Evolutionary conservation across 768 basidiomycete genomes (phyloP).

Genomic region (Pulveroboletus sp.): DNA sequence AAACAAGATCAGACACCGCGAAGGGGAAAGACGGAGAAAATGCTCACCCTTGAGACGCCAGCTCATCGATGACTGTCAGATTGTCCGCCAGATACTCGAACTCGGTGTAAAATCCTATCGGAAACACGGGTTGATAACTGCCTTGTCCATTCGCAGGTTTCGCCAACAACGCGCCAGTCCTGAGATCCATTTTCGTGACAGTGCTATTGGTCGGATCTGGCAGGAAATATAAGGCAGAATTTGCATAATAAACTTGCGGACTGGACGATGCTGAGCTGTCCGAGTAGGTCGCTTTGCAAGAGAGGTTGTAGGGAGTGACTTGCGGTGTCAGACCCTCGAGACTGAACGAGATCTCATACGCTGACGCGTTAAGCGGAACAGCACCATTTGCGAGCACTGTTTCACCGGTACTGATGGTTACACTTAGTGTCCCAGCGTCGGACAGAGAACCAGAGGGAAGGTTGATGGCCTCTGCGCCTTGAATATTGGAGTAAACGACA

Average conservation of each 20-base stretch:
- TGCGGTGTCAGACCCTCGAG: constrained; percentile 45
- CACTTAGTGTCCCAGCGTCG: constrained; percentile 30
- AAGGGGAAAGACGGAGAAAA: background rate
- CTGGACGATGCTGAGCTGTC: constrained; percentile 30
- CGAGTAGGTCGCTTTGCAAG: constrained; percentile 27
- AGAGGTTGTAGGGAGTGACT: constrained; percentile 25
- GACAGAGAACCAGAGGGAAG: constrained; percentile 29
- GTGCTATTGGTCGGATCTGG: constrained; percentile 46
- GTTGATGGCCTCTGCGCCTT: constrained; percentile 43
- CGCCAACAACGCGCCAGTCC: constrained; percentile 54
- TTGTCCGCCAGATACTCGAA: constrained; percentile 29
- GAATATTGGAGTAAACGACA: constrained; percentile 44
- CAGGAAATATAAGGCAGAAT: constrained; percentile 45
- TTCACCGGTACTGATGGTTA: constrained; percentile 46
- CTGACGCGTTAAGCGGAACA: constrained; percentile 52
- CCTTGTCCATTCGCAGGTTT: constrained; percentile 47
- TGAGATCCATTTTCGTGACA: constrained; percentile 59
- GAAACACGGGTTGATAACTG: constrained; percentile 49
- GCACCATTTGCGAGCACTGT: constrained; percentile 40
- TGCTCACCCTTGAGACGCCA: constrained; percentile 28
- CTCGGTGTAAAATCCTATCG: constrained; percentile 43
- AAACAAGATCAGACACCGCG: background rate
- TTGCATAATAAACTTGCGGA: constrained; percentile 41
- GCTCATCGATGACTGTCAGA: constrained; percentile 27
- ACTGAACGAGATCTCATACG: constrained; percentile 46